Evolutionary conservation across 2,329 filamentous ascomycete species (phyloP), one percentile per base, ranked within the genome.

Genomic region (Polychaeton citri): DNA sequence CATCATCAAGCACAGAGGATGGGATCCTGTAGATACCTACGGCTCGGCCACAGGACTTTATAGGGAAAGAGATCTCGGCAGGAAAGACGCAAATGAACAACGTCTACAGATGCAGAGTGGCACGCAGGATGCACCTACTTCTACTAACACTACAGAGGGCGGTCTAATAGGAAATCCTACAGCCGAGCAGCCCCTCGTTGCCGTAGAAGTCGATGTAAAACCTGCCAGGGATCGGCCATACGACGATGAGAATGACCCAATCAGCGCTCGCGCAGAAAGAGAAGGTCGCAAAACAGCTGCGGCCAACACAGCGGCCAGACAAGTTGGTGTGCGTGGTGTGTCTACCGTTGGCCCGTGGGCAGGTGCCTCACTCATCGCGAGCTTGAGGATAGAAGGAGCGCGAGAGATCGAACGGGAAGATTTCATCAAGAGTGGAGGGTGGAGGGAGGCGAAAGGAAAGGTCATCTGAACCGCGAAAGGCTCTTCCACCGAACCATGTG

Each of bases 1-100:
- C 1, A 62, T 94, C 1, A 68, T 90, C 4, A 65, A 76, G 12
- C 63, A 69, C 31, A 66, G 76, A 42, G 82, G 84, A 5, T 96
- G 88, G 85, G 76, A 83, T 46, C 68, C 74, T 0, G 76, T 94
- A 2, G 69, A 71, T 30, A 85, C 80, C 21, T 81, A 79, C 46
- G 79, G 71, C 1, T 71, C 75, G 16, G 51, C 51, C 17, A 46
- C 38, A 32, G 34, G 33, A 9, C 32, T 30, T 28, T 43, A 39
- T 10, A 17, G 10, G 32, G 38, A 33, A 21, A 24, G 33, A 24
- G 28, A 37, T 2, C 33, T 51, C 9, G 39, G 38, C 21, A 41
- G 47, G 32, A 41, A 40, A 6, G 43, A 41, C n/a, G 42, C 40
- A 3, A 49, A 48, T 19, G 41, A 37, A 37, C 32, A 28, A 21